Percentiles rank a stretch among this genome's conserved stretches.
These are phyloP conservation scores for Acanthochlamys bracteata DNA, from an alignment of 106 monocot genomes.

Conservation along the genomic window DNA sequence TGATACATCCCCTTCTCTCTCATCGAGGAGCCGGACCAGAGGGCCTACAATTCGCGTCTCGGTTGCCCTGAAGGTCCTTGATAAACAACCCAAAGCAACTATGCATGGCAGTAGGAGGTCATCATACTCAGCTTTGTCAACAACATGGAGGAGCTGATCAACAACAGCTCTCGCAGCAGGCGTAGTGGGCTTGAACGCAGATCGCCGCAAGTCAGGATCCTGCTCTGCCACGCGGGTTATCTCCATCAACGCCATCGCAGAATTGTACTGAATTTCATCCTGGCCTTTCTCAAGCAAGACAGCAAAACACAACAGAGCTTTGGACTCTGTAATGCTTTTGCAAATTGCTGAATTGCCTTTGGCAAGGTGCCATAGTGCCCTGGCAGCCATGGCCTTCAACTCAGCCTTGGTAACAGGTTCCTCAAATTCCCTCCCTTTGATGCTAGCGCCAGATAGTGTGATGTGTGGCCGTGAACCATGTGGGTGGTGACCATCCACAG, in stretches of 20 bases:
- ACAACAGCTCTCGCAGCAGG: conserved; percentile 80
- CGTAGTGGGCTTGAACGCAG: conserved; percentile 82
- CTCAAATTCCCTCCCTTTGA: conserved; percentile 61
- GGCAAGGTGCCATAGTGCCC: conserved; percentile 57
- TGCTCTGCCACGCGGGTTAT: conserved; percentile 70
- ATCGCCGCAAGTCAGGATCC: conserved; percentile 58
- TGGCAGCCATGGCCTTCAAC: conserved; percentile 71
- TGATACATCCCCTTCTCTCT: conserved; percentile 43
- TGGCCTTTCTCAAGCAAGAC: conserved; percentile 74
- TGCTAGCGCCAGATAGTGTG: conserved; percentile 24
- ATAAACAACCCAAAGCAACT: conserved; percentile 66
- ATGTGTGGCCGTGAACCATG: conserved; percentile 7
- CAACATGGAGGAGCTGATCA: conserved; percentile 63
- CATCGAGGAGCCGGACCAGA: conserved; percentile 70
- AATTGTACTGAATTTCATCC: conserved; percentile 74
- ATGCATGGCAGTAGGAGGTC: conserved; percentile 77
- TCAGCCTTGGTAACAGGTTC: conserved; percentile 49
- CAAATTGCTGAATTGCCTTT: conserved; percentile 55
- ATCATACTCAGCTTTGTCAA: conserved; percentile 61
- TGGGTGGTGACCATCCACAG: neutral
- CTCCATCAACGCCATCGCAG: conserved; percentile 84
- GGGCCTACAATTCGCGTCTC: conserved; percentile 85
- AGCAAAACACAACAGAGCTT: conserved; percentile 84
- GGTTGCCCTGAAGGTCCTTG: conserved; percentile 78
- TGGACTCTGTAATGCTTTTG: conserved; percentile 90